Evolutionary conservation across 768 basidiomycete species (phyloP).

Genomic region (Panellus pusillus): DNA sequence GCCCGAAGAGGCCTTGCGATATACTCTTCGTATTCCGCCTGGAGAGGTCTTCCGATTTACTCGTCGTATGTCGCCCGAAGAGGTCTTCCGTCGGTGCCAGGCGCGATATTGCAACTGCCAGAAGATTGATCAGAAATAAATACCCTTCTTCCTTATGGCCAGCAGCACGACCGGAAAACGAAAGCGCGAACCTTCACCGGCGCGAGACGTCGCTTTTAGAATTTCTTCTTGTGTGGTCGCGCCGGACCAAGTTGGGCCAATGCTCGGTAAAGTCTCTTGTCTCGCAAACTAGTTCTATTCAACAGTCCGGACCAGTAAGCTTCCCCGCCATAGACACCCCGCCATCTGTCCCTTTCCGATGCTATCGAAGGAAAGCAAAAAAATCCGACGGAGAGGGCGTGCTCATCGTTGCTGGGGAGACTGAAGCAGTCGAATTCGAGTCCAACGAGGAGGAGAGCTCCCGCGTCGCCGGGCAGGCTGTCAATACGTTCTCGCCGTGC

Average conservation of each 20-base stretch:
- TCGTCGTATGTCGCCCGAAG: no score
- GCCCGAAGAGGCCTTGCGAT: neutral
- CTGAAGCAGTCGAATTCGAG: constrained; percentile 79
- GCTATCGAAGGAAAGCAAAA: constrained; percentile 45
- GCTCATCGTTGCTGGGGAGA: constrained; percentile 75
- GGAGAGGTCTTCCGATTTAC: no score
- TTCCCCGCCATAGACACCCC: constrained; percentile 19
- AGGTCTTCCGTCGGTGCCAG: constrained; percentile 8
- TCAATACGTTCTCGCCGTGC: constrained; percentile 81
- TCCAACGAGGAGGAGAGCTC: constrained; percentile 57
- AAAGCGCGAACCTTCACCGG: constrained; percentile 39
- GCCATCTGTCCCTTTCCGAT: constrained; percentile 36
- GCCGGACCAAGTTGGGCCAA: constrained; percentile 44
- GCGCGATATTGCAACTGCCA: constrained; percentile 16
- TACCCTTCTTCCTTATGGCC: constrained; percentile 3
- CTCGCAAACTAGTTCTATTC: constrained; percentile 20
- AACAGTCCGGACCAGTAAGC: constrained; percentile 13
- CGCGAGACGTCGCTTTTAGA: constrained; percentile 37
- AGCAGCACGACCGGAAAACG: constrained; percentile 40
- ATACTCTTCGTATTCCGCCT: no score
- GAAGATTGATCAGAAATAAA: neutral
- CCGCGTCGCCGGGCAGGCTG: constrained; percentile 58
- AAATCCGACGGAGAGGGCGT: constrained; percentile 28
- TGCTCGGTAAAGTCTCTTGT: constrained; percentile 41
- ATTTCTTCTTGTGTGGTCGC: constrained; percentile 29